phyloP scores from a whole-genome alignment of 306 rosid species.

The Pterocarpus macrocarpus region DNA sequence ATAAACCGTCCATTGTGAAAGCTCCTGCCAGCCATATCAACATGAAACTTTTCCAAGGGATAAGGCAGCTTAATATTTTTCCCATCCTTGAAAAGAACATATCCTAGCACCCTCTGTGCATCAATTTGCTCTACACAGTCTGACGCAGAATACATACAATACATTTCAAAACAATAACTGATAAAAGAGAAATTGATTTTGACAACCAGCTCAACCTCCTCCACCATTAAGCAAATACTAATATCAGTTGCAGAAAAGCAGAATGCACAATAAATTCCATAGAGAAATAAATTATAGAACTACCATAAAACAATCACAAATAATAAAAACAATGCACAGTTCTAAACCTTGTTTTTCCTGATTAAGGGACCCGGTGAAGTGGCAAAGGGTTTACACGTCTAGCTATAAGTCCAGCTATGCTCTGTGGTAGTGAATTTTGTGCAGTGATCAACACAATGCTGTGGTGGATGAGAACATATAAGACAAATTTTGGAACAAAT shows the following conservation, averaged over 20 bases:
- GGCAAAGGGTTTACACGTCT: background rate
- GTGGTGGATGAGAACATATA: background rate
- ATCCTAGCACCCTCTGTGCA: constrained; percentile 72
- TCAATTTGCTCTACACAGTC: constrained; percentile 76
- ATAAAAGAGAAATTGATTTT: background rate
- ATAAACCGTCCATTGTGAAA: constrained; percentile 83
- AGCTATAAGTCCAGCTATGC: background rate
- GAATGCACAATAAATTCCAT: background rate
- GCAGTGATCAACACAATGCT: background rate
- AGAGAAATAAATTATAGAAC: constrained; percentile 11
- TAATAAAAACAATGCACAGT: background rate
- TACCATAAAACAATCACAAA: background rate
- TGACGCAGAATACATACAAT: constrained; percentile 43
- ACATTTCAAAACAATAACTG: constrained; percentile 33
- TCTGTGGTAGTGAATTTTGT: background rate
- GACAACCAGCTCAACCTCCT: constrained; percentile 17
- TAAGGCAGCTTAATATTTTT: constrained; percentile 57
- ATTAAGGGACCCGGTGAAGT: background rate
- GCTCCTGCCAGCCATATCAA: constrained; percentile 75
- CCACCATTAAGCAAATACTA: constrained; percentile 16
- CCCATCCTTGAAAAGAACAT: constrained; percentile 74
- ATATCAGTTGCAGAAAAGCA: background rate
- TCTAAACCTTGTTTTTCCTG: background rate
- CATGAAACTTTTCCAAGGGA: constrained; percentile 64
- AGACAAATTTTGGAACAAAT: background rate